Conservation (phyloP, 2,329 filamentous ascomycete genomes). For the Rutstroemia sp. region DNA sequence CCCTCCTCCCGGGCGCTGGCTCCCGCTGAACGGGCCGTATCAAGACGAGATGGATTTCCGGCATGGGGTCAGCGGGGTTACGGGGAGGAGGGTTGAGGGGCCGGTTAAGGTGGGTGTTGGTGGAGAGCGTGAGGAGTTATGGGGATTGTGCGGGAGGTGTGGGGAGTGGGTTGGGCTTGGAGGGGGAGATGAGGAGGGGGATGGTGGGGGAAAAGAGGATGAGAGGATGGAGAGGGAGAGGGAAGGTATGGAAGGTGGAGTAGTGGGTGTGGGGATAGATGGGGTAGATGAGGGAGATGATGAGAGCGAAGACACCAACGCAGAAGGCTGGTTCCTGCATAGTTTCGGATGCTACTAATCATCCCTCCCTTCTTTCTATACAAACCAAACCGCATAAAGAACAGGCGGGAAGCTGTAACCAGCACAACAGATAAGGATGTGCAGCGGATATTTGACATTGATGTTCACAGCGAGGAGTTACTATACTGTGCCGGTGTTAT, state of each 20-base stretch:
- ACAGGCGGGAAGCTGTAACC: too few species aligned
- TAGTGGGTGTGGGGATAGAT: too few species aligned
- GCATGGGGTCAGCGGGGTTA: not conserved
- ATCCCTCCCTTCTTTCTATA: too few species aligned
- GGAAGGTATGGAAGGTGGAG: too few species aligned
- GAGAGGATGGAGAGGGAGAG: not conserved
- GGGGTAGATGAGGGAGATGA: too few species aligned
- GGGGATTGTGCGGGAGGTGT: not conserved
- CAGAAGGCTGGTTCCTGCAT: not conserved
- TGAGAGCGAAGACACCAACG: not conserved
- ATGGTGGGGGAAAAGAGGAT: too few species aligned
- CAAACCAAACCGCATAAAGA: too few species aligned
- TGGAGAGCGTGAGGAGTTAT: not conserved
- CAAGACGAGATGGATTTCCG: conserved; percentile 4
- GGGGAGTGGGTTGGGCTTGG: not conserved
- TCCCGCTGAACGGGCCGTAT: not conserved
- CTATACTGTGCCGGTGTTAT: too few species aligned
- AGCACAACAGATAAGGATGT: not conserved
- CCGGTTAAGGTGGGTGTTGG: not conserved
- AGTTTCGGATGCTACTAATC: not conserved
- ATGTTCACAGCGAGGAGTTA: not conserved
- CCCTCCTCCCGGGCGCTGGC: not conserved
- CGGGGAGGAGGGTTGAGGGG: not conserved
- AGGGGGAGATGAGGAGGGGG: not conserved
- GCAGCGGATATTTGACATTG: not conserved